Base-by-base conservation (phyloP, 805 yeast genomes). In the Spathaspora passalidarum region DNA sequence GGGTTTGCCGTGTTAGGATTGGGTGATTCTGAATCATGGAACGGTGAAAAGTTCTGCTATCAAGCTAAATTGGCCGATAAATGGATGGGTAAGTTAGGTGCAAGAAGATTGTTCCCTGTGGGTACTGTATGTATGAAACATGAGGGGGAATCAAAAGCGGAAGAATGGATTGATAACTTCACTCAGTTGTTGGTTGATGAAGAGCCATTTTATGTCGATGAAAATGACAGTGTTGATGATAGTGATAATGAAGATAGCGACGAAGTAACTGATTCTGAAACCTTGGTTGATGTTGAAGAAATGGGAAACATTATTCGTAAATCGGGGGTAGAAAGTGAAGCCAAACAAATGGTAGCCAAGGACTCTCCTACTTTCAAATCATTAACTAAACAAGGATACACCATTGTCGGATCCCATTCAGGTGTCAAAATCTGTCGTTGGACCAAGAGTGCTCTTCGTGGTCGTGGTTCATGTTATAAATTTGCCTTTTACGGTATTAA, bases 341-440 rank as follows among this genome's bases (percentile, higher is more conserved):
- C 63, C 13, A 90, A 90, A 61, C 81, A 88, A 62, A 90, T 90
- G 97, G 96, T 90, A 38, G 88, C 96, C 3, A 79, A 84, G 53
- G 83, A 86, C 52, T 87, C 96, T 0, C 97, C 96, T 21, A 90
- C 97, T 0, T 90, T 72, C 64, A 87, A 86, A 50, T 83, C 94
- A 6, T 72, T 90, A 44, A 91, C 97, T 0, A 90, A 90, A 57
- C 97, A 90, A 66, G 97, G 97, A 1, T 90, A 90, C 56, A 86
- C 95, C 0, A 82, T 90, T 50, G 96, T 90, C 35, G 97, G 97
- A 4, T 82, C 95, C 0, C 97, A 90, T 57, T 88, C 96, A 0
- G 97, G 97, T 29, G 97, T 90, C 39, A 90, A 90, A 61, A 88
- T 91, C 22, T 90, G 97, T 59, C 80, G 97, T 57, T 90, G 97